Evolutionary conservation across 805 yeast species (phyloP), one percentile per base, ranked within the genome.

Genomic region (Kuraishia ogatae): DNA sequence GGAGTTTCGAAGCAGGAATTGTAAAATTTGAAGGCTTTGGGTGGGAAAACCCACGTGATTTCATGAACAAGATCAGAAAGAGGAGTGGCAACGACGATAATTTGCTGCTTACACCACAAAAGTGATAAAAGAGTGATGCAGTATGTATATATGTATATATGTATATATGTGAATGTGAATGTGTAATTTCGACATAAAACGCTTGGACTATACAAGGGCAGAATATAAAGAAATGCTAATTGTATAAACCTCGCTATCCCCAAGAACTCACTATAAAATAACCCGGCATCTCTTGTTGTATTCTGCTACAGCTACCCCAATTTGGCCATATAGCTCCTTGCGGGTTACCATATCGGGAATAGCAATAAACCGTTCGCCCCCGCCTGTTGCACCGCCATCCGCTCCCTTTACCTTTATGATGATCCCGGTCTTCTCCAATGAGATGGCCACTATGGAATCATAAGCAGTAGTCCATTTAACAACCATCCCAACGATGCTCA

Each of bases 381-480:
- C 79, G 20, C 63, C 64, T 1, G 55, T 19, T 7, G 56, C 51
- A 13, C 55, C 57, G 7, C 43, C 50, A 13, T 17, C 39, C 11
- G 39, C 35, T n/a, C 84, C 85, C 61, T 82, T 79, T 56, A 87
- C 72, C 11, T 78, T 81, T 58, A 93, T 77, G 52, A 81, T 79
- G 39, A 93, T 80, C 0, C 99, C 99, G 0, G 91, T 83, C 22
- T 81, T 75, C 61, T 89, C 97, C 62, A 87, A 76, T 0, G 89
- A 78, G 43, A 93, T 86, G 2, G 90, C 78, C 59, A 80, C 83
- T 52, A 93, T 77, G 35, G 81, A 76, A 50, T 79, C 81, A 66
- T 84, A 89, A 7, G 73, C 64, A 13, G 89, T 80, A 6, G 78
- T 76, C 98, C 99, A 93, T 60, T 81, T 82, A 1, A 83, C 74